Evolutionary conservation across 2,329 filamentous ascomycete genomes (phyloP).

Genomic region (Exophiala phaeomuriformis): DNA sequence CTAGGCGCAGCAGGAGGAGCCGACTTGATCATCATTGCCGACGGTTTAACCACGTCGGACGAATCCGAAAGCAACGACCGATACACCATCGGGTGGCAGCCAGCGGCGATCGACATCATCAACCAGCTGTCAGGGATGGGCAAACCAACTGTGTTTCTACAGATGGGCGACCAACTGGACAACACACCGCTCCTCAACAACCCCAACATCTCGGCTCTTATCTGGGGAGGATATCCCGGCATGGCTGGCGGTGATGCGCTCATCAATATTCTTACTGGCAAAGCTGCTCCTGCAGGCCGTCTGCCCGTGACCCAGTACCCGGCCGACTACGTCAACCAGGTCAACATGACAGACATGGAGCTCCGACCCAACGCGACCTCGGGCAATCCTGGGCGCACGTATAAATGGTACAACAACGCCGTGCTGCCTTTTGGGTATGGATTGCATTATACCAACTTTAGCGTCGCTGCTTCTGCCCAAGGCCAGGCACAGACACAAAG

Average conservation of each 20-base stretch:
- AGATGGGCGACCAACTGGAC: slow-evolving; percentile 42
- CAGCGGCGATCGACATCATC: slow-evolving; percentile 38
- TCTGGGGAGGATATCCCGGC: slow-evolving; percentile 42
- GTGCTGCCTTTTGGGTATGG: slow-evolving; percentile 41
- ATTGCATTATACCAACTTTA: slow-evolving; percentile 40
- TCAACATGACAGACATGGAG: slow-evolving; percentile 38
- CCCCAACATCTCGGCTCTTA: slow-evolving; percentile 35
- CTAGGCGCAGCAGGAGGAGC: slow-evolving; percentile 32
- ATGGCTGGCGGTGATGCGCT: slow-evolving; percentile 39
- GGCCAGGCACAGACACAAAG: not conserved
- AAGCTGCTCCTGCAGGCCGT: slow-evolving; percentile 37
- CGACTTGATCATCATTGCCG: slow-evolving; percentile 36
- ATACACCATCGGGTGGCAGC: slow-evolving; percentile 38
- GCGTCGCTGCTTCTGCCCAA: not conserved
- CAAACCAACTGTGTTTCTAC: slow-evolving; percentile 38
- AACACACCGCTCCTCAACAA: slow-evolving; percentile 35
- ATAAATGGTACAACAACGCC: slow-evolving; percentile 39
- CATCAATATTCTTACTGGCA: slow-evolving; percentile 38
- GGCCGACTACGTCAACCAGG: slow-evolving; percentile 37
- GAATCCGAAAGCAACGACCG: slow-evolving; percentile 39
- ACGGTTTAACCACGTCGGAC: slow-evolving; percentile 38
- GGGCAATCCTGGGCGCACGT: slow-evolving; percentile 39
- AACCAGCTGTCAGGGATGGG: slow-evolving; percentile 32
- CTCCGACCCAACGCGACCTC: slow-evolving; percentile 33
- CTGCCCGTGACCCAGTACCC: slow-evolving; percentile 37